Percentiles rank a stretch among this genome's conserved stretches.
These are phyloP conservation scores for Filobasidium uniguttulatum DNA, from an alignment of 1,284 basidiomycete genomes.

Conservation along the genomic window DNA sequence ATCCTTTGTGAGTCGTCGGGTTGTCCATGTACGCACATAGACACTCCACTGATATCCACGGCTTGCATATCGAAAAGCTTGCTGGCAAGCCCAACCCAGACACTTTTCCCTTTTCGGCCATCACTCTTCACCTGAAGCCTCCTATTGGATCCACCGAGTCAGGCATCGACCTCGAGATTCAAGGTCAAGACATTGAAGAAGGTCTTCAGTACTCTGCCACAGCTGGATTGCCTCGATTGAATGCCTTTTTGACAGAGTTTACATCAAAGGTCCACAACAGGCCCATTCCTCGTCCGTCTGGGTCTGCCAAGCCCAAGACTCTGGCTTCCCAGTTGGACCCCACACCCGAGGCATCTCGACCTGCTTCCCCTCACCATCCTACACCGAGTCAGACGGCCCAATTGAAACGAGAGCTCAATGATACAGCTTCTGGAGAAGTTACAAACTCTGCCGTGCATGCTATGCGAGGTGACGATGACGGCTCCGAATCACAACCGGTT, in stretches of 20 bases:
- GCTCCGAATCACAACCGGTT: conserved; percentile 41
- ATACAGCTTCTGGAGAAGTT: conserved; percentile 8
- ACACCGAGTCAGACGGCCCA: conserved; percentile 7
- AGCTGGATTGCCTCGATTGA: conserved; percentile 40
- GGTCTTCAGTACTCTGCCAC: conserved; percentile 63
- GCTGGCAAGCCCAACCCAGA: conserved; percentile 62
- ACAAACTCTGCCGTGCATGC: conserved; percentile 6
- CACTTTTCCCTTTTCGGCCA: conserved; percentile 73
- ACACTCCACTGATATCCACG: neutral
- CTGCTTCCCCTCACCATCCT: conserved; percentile 12
- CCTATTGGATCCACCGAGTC: conserved; percentile 40
- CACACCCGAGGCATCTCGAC: conserved; percentile 3
- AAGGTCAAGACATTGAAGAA: conserved; percentile 46
- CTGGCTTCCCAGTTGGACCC: too few relatives aligned
- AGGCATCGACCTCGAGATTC: conserved; percentile 39
- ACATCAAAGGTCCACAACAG: conserved; percentile 22
- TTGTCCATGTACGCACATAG: neutral
- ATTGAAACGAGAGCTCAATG: conserved; percentile 3
- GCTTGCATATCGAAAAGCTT: conserved; percentile 16
- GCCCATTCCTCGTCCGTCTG: conserved; percentile 2
- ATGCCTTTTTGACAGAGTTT: conserved; percentile 23
- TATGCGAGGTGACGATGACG: conserved; percentile 26
- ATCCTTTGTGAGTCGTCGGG: conserved; percentile 48
- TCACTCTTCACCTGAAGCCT: conserved; percentile 45
- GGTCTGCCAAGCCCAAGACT: neutral